Conservation (phyloP, 225 moss, liverwort and hornwort genomes). For the Physcomitrellopsis africana region DNA sequence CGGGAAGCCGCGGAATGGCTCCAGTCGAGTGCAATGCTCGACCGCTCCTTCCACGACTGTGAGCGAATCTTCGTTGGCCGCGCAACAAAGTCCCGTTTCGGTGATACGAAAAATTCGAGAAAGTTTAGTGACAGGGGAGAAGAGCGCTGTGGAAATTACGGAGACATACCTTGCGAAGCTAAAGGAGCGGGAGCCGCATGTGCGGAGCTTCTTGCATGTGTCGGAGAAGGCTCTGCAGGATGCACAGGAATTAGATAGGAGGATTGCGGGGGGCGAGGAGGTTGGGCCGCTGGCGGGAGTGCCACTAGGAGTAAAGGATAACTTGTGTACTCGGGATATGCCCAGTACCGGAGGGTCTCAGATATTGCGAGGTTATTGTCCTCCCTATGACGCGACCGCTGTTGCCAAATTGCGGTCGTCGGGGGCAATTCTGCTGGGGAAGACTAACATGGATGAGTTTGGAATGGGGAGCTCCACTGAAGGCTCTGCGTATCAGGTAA, state of each 20-base stretch:
- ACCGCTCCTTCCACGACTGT: constrained; percentile 20
- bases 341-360: background rate
- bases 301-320: constrained; percentile 1
- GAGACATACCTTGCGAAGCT: constrained; percentile 74
- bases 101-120: constrained; percentile 83
- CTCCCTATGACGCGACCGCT: background rate
- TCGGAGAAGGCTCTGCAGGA: constrained; percentile 80
- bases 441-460: constrained; percentile 10
- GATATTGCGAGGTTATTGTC: background rate
- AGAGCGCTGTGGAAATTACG: constrained; percentile 67
- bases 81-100: constrained; percentile 51
- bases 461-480: constrained; percentile 56
- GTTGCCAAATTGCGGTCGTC: background rate
- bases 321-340: background rate
- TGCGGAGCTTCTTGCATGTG: constrained; percentile 87
- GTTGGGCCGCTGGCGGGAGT: background rate
- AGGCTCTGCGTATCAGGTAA: constrained; percentile 76
- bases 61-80: constrained; percentile 20
- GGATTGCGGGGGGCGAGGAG: constrained; percentile 10
- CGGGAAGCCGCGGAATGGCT: constrained; percentile 5
- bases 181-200: constrained; percentile 73
- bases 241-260: constrained; percentile 57
- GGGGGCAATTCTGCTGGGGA: constrained; percentile 15
- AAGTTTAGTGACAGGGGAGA: constrained; percentile 68
- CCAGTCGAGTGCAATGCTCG: constrained; percentile 33